Evolutionary conservation across 768 basidiomycete genomes (phyloP).

Genomic region (Dentipellis sp.): DNA sequence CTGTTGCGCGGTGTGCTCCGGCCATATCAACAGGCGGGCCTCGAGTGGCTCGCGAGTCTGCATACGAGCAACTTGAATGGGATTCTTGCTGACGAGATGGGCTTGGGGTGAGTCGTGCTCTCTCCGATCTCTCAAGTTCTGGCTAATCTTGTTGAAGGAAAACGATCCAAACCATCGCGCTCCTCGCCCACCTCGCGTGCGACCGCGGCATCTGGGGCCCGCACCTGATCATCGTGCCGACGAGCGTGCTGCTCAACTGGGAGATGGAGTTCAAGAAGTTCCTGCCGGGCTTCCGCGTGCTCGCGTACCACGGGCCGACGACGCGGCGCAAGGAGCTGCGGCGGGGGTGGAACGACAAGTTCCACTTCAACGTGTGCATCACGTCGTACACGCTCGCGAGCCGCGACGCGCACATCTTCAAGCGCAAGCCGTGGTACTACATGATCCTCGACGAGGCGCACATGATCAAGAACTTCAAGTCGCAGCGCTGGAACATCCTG

Average conservation of each 20-base stretch:
- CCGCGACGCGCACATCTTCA: slow-evolving; percentile 84
- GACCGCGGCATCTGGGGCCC: slow-evolving; percentile 89
- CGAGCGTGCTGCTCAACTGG: slow-evolving; percentile 93
- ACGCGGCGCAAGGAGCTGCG: slow-evolving; percentile 87
- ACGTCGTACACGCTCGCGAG: slow-evolving; percentile 92
- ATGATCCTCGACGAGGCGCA: slow-evolving; percentile 96
- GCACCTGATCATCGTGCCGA: slow-evolving; percentile 87
- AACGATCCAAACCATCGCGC: slow-evolving; percentile 93
- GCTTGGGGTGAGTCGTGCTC: slow-evolving; percentile 60
- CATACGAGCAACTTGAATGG: slow-evolving; percentile 77
- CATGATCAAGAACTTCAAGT: slow-evolving; percentile 96
- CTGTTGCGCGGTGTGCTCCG: slow-evolving; percentile 82
- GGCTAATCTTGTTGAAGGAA: slow-evolving; percentile 40
- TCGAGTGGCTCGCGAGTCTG: slow-evolving; percentile 90
- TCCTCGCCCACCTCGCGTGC: slow-evolving; percentile 88
- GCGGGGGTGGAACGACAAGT: slow-evolving; percentile 84
- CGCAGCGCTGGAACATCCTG: slow-evolving; percentile 87
- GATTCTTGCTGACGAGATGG: slow-evolving; percentile 92
- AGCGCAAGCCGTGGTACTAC: slow-evolving; percentile 90
- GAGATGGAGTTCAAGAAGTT: slow-evolving; percentile 97
- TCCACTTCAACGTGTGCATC: slow-evolving; percentile 89
- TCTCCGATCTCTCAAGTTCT: background rate
- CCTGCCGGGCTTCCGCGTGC: slow-evolving; percentile 74
- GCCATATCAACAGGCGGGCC: slow-evolving; percentile 87
- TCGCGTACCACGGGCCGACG: slow-evolving; percentile 86